Evolutionary conservation across 164 flowering plant species (phyloP), one percentile per base, ranked within the genome.

Genomic region (Annona cherimola): DNA sequence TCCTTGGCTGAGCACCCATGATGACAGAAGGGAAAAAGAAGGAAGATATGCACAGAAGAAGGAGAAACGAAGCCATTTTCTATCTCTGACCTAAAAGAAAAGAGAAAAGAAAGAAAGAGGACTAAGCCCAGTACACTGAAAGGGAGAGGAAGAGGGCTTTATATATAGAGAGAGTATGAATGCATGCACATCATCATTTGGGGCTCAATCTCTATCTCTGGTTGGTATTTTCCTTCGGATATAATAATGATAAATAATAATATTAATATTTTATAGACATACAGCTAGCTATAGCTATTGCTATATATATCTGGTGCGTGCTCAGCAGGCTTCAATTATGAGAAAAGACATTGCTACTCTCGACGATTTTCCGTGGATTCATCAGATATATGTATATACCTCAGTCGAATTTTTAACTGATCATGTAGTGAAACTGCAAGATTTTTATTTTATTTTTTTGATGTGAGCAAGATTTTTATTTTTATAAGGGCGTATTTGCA

Each of bases 1-100:
- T 85, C 67, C 79, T 84, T 14, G 93, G 93, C 1, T 80, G 39
- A 65, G 78, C 70, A 61, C 78, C 84, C 54, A 63, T 20, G 61
- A 76, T 72, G 45, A 69, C 83, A 68, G 75, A 70, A 11, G 70
- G 78, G 76, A 84, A 20, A 54, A 78, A 68, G 70, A 81, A 67
- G 9, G 76, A 43, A 41, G 70, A 68, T 45, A 85, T 57, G 42
- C 74, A 71, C 8, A 78, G 62, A 77, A 35, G 40, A 76, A 75
- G 69, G 9, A 71, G 14, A 5, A 11, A 46, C 18, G 83, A 78
- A 70, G 76, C 83, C 90, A 86, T 86, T 66, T 73, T 80, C 76
- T 26, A 26, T 26, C 35, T 26, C 35, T 26, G 35, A 26, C 76
- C 72, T 76, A 3, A 35, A 42, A 43, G 72, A 61, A 64, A 40